Evolutionary conservation across 306 rosid species (phyloP), one percentile per base, ranked within the genome.

Genomic region (Erythrophleum fordii): DNA sequence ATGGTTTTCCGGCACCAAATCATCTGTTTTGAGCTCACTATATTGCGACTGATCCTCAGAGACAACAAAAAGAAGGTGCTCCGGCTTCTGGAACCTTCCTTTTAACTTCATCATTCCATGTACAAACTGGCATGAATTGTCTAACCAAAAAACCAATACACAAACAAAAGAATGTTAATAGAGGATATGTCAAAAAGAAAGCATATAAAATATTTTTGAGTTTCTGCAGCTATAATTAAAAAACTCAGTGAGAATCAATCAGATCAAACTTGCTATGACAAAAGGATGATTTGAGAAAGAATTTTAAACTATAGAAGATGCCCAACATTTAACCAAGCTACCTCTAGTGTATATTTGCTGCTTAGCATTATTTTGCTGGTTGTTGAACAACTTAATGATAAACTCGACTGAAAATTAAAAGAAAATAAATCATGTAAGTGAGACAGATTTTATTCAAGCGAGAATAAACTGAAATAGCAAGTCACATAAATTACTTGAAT

Each of bases 391-490:
- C 49, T 83, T 75, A 20, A 89, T 31, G 95, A 82, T 59, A 88
- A 85, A 79, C 86, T 86, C 78, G 86, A 77, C 98, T 94, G 94
- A 71, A 81, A 71, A 88, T 70, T 72, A 80, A 75, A 81, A 45
- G 69, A 86, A 82, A 78, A 84, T 49, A 76, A 71, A 58, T 42
- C 18, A 75, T 25, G 42, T 56, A 45, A 83, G 88, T 35, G 17
- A 51, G 34, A 51, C 18, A 51, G 56, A 51, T 51, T 48, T 56
- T 56, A 76, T 72, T 55, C 85, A 79, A 26, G n/a, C n/a, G n/a
- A n/a, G n/a, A n/a, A n/a, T n/a, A n/a, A n/a, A n/a, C n/a, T n/a
- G 62, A 77, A 65, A 23, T 66, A 69, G 37, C 6, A 68, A 37
- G 39, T 60, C 29, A 62, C 60, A 18, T 71, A 6, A 72, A 74